A percentile compares a stretch with the other conserved stretches of the same genome.
These are phyloP conservation scores for Alternaria solani DNA, from an alignment of 2,329 filamentous ascomycete genomes.

Conservation along the genomic window DNA sequence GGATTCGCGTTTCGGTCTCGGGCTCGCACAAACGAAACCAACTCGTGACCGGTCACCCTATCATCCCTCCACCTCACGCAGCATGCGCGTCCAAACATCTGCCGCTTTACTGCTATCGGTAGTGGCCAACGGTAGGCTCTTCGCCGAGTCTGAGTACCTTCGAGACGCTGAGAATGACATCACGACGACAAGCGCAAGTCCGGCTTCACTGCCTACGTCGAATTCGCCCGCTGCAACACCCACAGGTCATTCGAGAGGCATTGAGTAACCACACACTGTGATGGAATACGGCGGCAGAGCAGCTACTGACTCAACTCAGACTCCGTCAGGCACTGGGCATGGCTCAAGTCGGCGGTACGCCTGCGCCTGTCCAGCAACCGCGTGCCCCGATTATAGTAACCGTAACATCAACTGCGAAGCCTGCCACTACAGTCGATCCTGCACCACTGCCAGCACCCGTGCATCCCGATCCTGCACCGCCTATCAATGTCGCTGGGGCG, in stretches of 20 bases:
- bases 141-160: neutral
- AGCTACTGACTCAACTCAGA: conserved; percentile 15
- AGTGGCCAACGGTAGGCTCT: conserved; percentile 2
- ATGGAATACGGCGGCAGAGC: neutral
- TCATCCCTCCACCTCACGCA: neutral
- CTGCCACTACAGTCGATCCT: conserved; percentile 10
- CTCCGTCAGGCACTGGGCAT: conserved; percentile 22
- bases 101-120: neutral
- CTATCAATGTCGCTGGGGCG: neutral
- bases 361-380: conserved; percentile 9
- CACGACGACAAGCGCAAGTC: conserved; percentile 6
- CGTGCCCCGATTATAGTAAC: neutral
- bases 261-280: conserved; percentile 2
- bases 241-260: neutral
- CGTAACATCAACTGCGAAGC: neutral
- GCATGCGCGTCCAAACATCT: conserved; percentile 2
- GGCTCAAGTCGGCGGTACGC: neutral
- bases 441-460: conserved; percentile 5
- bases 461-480: conserved; percentile 3
- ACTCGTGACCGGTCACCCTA: neutral
- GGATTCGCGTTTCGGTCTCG: neutral
- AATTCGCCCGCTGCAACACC: neutral
- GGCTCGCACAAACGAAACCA: neutral
- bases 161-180: conserved; percentile 4
- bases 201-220: conserved; percentile 11